These are phyloP conservation scores for Pleurotus platypus DNA, from an alignment of 768 basidiomycete genomes.

Conservation along the genomic window DNA sequence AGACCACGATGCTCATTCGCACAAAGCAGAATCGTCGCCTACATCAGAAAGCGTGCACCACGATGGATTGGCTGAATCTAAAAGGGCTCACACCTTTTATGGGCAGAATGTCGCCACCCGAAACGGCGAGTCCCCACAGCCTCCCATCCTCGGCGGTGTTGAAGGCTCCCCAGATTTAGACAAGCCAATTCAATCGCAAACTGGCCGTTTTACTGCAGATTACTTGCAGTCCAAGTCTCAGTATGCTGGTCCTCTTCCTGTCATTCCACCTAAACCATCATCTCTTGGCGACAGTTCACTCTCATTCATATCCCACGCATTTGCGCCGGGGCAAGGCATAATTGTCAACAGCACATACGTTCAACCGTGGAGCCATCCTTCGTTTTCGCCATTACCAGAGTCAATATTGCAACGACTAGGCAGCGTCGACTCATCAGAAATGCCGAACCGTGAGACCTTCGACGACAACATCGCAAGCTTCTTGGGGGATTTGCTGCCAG, in stretches of 20 bases:
- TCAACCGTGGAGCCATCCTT: conserved; percentile 57
- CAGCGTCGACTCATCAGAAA: conserved; percentile 50
- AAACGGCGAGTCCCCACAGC: conserved; percentile 16
- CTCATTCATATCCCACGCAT: conserved; percentile 43
- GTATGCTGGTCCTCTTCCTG: neutral
- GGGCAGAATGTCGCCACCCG: conserved; percentile 41
- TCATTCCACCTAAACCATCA: conserved; percentile 1
- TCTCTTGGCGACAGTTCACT: conserved; percentile 14
- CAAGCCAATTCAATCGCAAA: conserved; percentile 5
- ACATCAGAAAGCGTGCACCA: neutral
- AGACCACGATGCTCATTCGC: conserved; percentile 13
- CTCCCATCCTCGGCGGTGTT: conserved; percentile 20
- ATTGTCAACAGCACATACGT: conserved; percentile 37
- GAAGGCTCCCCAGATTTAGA: conserved; percentile 21
- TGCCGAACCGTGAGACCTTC: conserved; percentile 54
- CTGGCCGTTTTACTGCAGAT: conserved; percentile 9
- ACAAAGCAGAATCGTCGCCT: conserved; percentile 13
- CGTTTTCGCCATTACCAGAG: conserved; percentile 60
- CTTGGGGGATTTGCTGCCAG: conserved; percentile 44
- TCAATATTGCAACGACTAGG: conserved; percentile 51
- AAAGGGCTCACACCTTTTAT: conserved; percentile 37
- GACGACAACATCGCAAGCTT: conserved; percentile 48
- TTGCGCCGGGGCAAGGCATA: conserved; percentile 32
- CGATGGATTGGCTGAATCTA: conserved; percentile 6
- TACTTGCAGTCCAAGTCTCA: conserved; percentile 1